Conservation (phyloP, 495 filamentous ascomycete species). For the Penicillium samsonianum region DNA sequence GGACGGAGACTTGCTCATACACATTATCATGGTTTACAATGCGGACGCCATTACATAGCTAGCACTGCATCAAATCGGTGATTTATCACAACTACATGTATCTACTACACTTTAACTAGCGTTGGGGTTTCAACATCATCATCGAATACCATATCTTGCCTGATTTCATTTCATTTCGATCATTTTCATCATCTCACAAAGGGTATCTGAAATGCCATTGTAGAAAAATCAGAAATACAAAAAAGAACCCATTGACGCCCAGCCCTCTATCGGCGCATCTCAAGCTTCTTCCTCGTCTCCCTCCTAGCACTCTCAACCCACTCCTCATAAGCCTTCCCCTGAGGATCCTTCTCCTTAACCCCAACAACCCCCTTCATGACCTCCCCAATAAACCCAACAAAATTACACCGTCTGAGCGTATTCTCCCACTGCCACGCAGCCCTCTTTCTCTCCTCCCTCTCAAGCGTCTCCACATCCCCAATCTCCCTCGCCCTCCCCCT, state of each 20-base stretch:
- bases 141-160: constrained; percentile 15
- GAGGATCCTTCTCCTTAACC: constrained; percentile 54
- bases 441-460: constrained; percentile 81
- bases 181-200: constrained; percentile 5
- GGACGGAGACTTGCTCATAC: constrained; percentile 8
- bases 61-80: constrained; percentile 14
- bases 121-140: constrained; percentile 14
- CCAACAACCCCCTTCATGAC: constrained; percentile 80
- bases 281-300: constrained; percentile 68
- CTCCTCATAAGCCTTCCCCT: constrained; percentile 63
- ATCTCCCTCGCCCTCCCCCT: constrained; percentile 73
- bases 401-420: constrained; percentile 87
- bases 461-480: constrained; percentile 76
- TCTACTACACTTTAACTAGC: constrained; percentile 13
- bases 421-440: constrained; percentile 95
- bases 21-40: constrained; percentile 23
- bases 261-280: constrained; percentile 38
- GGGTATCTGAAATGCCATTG: constrained; percentile 17
- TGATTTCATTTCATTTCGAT: constrained; percentile 1
- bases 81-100: constrained; percentile 15
- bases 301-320: constrained; percentile 79
- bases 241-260: too few relatives aligned
- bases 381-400: constrained; percentile 93
- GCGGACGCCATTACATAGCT: constrained; percentile 31
- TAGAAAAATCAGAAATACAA: background rate